Percentiles rank a stretch among this genome's conserved stretches.
These are phyloP conservation scores for Pichiaceae sp. DNA, from an alignment of 1,139 yeast genomes.

Conservation along the genomic window DNA sequence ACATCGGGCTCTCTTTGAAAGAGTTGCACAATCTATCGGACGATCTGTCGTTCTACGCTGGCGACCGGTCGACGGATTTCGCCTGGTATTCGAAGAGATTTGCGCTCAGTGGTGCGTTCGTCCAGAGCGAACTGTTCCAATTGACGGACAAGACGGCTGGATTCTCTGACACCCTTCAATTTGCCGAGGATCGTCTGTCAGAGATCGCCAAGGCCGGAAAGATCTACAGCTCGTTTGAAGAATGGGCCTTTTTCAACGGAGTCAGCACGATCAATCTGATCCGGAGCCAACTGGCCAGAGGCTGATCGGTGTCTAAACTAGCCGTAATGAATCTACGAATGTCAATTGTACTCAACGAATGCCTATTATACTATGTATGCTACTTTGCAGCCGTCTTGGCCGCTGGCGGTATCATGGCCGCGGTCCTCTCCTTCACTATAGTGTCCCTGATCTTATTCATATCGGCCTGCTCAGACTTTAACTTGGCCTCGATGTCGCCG, in stretches of 20 bases:
- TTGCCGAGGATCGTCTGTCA: slow-evolving; percentile 56
- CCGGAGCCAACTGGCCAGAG: slow-evolving; percentile 62
- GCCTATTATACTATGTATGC: not conserved
- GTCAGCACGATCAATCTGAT: slow-evolving; percentile 59
- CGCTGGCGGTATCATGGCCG: not conserved
- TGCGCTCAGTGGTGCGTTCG: slow-evolving; percentile 61
- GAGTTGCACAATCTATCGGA: slow-evolving; percentile 75
- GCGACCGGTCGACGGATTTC: slow-evolving; percentile 76
- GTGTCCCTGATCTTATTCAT: slow-evolving; percentile 13
- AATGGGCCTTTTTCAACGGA: slow-evolving; percentile 70
- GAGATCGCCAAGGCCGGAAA: slow-evolving; percentile 48
- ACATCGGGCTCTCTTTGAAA: slow-evolving; percentile 40
- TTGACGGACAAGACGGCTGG: slow-evolving; percentile 59
- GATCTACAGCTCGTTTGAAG: slow-evolving; percentile 55
- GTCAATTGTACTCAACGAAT: too few relatives aligned
- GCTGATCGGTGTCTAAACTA: slow-evolving; percentile 25
- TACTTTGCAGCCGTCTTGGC: not conserved
- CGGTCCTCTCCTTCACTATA: slow-evolving; percentile 10
- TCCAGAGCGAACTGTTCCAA: slow-evolving; percentile 72
- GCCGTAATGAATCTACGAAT: too few relatives aligned
- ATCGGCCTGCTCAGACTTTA: slow-evolving; percentile 37
- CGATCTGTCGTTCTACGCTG: slow-evolving; percentile 74
- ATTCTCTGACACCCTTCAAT: slow-evolving; percentile 49
- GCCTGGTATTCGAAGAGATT: slow-evolving; percentile 90
- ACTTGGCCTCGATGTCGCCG: slow-evolving; percentile 53